phyloP scores from a whole-genome alignment of 2,329 filamentous ascomycete species.

The Piedraia hortae region DNA sequence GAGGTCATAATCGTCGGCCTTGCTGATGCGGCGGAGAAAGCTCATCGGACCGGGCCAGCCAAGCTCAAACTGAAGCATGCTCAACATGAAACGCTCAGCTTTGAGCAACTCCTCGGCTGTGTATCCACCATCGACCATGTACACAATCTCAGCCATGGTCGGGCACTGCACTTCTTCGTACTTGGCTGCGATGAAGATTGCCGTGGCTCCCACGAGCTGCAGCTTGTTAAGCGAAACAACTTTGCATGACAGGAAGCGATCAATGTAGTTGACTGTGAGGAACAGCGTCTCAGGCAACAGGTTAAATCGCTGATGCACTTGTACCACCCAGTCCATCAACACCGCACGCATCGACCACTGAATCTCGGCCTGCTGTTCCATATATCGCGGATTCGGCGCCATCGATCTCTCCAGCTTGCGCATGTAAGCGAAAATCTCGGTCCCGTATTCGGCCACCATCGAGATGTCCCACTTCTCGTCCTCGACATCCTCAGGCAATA shows the following conservation, averaged over 20 bases:
- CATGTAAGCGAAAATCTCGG: slow-evolving; percentile 91
- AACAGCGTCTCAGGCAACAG: slow-evolving; percentile 87
- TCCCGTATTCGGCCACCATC: slow-evolving; percentile 91
- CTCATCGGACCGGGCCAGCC: slow-evolving; percentile 99
- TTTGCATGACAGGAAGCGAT: slow-evolving; percentile 84
- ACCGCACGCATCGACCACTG: slow-evolving; percentile 97
- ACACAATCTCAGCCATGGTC: slow-evolving; percentile 81
- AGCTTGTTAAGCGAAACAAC: slow-evolving; percentile 84
- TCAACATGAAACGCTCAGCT: slow-evolving; percentile 93
- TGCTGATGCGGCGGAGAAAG: slow-evolving; percentile 87
- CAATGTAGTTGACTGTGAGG: slow-evolving; percentile 85
- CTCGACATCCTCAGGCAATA: slow-evolving; percentile 47
- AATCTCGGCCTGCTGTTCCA: slow-evolving; percentile 91
- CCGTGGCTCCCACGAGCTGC: slow-evolving; percentile 85
- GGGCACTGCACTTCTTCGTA: slow-evolving; percentile 98
- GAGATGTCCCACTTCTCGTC: slow-evolving; percentile 83
- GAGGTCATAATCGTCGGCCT: slow-evolving; percentile 89
- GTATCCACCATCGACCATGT: slow-evolving; percentile 92
- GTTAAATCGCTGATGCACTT: slow-evolving; percentile 77
- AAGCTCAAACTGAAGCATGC: slow-evolving; percentile 81
- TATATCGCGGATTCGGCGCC: slow-evolving; percentile 76
- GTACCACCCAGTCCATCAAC: slow-evolving; percentile 91
- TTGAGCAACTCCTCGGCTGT: slow-evolving; percentile 78
- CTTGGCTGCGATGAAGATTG: slow-evolving; percentile 85
- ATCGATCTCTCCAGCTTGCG: slow-evolving; percentile 61